Evolutionary conservation across 495 filamentous ascomycete genomes (phyloP), one percentile per base, ranked within the genome.

Genomic region (Corynascus novoguineensis): DNA sequence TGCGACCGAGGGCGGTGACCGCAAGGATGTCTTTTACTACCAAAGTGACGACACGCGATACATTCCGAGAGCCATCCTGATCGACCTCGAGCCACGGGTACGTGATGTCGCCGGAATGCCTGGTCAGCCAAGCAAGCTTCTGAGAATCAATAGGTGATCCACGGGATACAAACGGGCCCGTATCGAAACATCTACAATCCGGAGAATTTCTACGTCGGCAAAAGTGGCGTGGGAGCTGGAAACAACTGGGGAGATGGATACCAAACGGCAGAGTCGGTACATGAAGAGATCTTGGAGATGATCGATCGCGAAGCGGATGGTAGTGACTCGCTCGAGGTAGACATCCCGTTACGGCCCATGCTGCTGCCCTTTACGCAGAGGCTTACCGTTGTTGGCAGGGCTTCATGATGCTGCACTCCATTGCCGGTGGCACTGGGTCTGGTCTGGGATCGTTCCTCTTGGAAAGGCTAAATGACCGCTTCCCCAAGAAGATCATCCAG

Each of bases 21-120:
- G 93, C 65, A 98, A 98, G 71, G 93, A 98, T 73, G 93, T 97
- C 49, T 98, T 98, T 74, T 98, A 97, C 81, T 98, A 98, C 73
- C 93, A 97, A 78, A 90, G 86, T 54, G 93, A 98, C 72, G 93
- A 98, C 71, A 98, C 93, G 45, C 82, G 93, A 74, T 98, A 98
- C 74, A 97, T 98, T 65, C 93, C 93, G 24, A 83, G 93, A 69
- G 92, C 93, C 24, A 97, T 98, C 62, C 78, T 98, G 28, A 86
- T 98, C 48, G 93, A 98, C 70, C 76, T 98, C 52, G 93, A 98
- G 72, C 93, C 95, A 25, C 78, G 93, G 48, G 91, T 90, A 79
- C 54, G 83, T 69, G n/a, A 24, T 41, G 37, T 17, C n/a, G 5
- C 17, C 21, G n/a, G n/a, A n/a, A 15, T 4, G 4, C n/a, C 15